A percentile compares a stretch with the other conserved stretches of the same genome.
Evolutionary conservation across 352 stramenopile species (phyloP).

Genomic region (Globisporangium ultimum): DNA sequence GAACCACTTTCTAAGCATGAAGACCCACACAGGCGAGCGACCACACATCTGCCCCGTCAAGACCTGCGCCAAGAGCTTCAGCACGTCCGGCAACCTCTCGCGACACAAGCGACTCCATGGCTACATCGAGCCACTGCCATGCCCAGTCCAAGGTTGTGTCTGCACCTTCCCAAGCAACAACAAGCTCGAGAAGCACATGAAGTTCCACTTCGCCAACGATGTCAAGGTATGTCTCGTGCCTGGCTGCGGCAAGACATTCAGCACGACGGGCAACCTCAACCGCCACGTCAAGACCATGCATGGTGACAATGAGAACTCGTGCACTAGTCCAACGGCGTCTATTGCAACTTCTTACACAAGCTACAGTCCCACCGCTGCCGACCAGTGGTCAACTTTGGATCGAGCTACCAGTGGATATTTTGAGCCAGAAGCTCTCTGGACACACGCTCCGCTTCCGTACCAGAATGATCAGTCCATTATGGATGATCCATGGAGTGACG

Average conservation of each 20-base stretch:
- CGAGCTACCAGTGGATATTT: constrained; percentile 1
- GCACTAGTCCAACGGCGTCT: background rate
- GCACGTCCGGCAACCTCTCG: constrained; percentile 50
- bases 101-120: constrained; percentile 52
- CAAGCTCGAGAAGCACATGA: constrained; percentile 53
- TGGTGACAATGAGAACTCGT: background rate
- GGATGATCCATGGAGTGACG: background rate
- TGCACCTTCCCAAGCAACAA: constrained; percentile 38
- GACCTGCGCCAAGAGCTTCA: constrained; percentile 48
- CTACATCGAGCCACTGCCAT: constrained; percentile 35
- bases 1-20: no score
- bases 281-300: constrained; percentile 22
- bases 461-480: background rate
- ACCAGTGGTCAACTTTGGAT: constrained; percentile 1
- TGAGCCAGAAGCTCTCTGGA: constrained; percentile 6
- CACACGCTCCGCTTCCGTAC: background rate
- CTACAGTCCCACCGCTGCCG: background rate
- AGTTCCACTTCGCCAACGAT: constrained; percentile 33
- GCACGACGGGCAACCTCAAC: constrained; percentile 53
- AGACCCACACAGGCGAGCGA: constrained; percentile 52
- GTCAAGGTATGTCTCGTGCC: constrained; percentile 40
- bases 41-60: constrained; percentile 39
- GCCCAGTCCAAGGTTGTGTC: constrained; percentile 30
- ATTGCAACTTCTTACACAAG: background rate
- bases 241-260: constrained; percentile 57